These are phyloP conservation scores for Triadica sebifera DNA, from an alignment of 345 rosid species.

Conservation along the genomic window DNA sequence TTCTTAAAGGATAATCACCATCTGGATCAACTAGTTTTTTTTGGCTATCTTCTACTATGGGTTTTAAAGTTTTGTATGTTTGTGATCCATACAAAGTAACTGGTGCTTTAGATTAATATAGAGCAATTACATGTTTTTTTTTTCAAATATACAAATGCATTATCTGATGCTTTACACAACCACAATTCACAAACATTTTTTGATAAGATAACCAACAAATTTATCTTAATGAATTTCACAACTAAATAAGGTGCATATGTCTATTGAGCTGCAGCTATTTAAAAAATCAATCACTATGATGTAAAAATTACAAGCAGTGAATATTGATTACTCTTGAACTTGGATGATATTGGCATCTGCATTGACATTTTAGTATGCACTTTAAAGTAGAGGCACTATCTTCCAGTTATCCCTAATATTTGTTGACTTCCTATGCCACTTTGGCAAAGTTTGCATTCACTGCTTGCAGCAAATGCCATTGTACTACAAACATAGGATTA, in stretches of 20 bases:
- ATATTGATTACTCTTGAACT: not conserved
- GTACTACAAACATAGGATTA: not conserved
- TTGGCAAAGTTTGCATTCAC: not conserved
- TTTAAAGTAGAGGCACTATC: not conserved
- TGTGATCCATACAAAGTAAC: not conserved
- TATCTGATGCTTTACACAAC: no score
- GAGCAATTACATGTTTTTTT: not conserved
- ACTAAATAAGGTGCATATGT: not conserved
- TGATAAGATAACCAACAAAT: no score
- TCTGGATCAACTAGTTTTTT: no score
- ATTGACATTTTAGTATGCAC: not conserved
- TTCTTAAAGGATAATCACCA: no score
- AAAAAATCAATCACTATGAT: not conserved
- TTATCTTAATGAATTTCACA: not conserved
- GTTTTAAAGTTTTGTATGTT: no score
- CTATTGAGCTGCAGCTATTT: not conserved
- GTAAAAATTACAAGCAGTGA: not conserved
- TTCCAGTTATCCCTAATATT: not conserved
- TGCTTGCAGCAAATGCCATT: not conserved
- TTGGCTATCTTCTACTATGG: no score
- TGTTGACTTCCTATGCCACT: no score
- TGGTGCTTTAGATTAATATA: not conserved
- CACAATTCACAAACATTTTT: no score
- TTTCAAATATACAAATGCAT: no score
- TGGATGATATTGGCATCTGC: not conserved